Evolutionary conservation across 257 asterid genomes (phyloP).

Genomic region (Plantago elongata): DNA sequence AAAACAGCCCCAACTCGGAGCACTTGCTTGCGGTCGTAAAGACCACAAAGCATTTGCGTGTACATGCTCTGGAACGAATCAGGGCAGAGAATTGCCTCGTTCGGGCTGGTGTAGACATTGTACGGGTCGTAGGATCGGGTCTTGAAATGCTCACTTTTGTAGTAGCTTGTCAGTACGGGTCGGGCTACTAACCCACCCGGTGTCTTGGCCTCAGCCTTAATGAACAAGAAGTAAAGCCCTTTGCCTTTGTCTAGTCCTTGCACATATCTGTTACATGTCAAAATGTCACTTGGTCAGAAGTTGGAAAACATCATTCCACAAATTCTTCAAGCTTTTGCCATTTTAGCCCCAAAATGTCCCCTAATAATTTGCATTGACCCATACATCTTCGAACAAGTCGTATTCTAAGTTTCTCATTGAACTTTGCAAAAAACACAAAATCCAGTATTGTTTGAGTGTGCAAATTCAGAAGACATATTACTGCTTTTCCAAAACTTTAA

Average conservation of each 20-base stretch:
- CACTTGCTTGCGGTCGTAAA: constrained; percentile 73
- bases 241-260: constrained; percentile 93
- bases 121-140: constrained; percentile 91
- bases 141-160: constrained; percentile 96
- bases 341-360: no score
- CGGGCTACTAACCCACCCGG: constrained; percentile 92
- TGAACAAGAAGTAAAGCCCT: constrained; percentile 77
- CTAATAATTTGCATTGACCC: no score
- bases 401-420: no score
- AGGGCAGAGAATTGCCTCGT: constrained; percentile 81
- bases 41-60: constrained; percentile 93
- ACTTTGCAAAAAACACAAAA: no score
- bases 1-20: constrained; percentile 95
- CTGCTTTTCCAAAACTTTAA: no score
- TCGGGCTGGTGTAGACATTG: constrained; percentile 93
- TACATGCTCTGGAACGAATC: constrained; percentile 98
- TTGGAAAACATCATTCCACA: not conserved
- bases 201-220: constrained; percentile 82
- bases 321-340: not conserved
- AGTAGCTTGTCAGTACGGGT: constrained; percentile 95
- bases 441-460: no score
- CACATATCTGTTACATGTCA: constrained; percentile 61
- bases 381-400: no score
- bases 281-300: constrained; percentile 25
- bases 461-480: no score